Base-by-base conservation (phyloP, 768 basidiomycete species). In the Russula earlei region DNA sequence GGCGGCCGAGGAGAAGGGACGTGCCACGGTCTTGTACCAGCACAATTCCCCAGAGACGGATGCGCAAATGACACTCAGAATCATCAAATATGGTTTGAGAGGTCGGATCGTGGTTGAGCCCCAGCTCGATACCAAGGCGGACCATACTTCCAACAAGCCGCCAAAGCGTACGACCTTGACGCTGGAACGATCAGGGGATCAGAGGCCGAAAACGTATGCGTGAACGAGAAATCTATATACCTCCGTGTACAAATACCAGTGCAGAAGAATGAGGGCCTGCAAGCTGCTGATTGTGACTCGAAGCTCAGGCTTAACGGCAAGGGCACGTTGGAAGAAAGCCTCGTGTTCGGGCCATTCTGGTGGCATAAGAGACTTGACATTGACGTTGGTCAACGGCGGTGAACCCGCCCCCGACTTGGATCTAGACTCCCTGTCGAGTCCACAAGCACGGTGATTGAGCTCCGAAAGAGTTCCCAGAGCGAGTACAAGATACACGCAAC, bases 231-330 rank as follows among this genome's bases (percentile, higher is more conserved):
- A 10, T 34, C 27, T 4, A 65, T 78, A 52, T 61, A 87, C 90
- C 77, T 91, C 90, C 20, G 84, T 89, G 64, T 91, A 92, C 20
- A 92, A 76, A 69, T 91, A 91, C 90, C 88, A 91, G 53, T 92
- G 91, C 45, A 91, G 68, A 6, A 92, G 69, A 24, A 91, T 89
- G 51, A 92, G 76, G 0, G 90, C 86, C 67, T 92, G 90, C 58
- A 92, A 70, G 65, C 87, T 88, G 5, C 84, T 82, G 41, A 91
- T 79, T 5, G 88, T 89, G 65, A 91, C 88, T 10, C 85, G 81
- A 41, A 92, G 72, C 60, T 92, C 87, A 9, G 88, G 86, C 66
- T 92, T 91, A 61, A 89, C 77, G 19, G 78, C 75, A 3, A 91
- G 70, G 1, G 88, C 87, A 31, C 84, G 77, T 59, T 87, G 83